Conservation (phyloP, 2,329 filamentous ascomycete genomes). For the Penicillium sp. region DNA sequence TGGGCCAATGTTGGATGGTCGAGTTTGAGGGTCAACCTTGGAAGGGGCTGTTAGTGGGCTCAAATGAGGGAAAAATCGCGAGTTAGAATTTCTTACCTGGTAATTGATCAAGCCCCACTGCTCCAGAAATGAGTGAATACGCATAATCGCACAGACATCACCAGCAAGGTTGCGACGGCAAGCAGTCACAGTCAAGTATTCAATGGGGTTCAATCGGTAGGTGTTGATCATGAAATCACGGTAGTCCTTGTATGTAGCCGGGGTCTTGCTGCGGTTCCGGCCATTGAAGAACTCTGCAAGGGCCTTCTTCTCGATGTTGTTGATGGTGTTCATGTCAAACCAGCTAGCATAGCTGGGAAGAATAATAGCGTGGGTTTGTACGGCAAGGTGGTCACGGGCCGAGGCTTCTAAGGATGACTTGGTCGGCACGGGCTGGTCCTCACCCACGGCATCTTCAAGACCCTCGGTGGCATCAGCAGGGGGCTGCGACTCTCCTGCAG, state of each 20-base stretch:
- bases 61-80: background rate
- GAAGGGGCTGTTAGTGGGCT: conserved; percentile 28
- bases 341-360: conserved; percentile 96
- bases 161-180: conserved; percentile 93
- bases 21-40: conserved; percentile 92
- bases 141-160: conserved; percentile 98
- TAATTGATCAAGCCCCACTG: conserved; percentile 99
- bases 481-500: conserved; percentile 46
- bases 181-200: conserved; percentile 95
- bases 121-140: conserved; percentile 94
- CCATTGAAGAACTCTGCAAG: conserved; percentile 98
- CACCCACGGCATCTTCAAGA: conserved; percentile 41
- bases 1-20: conserved; percentile 91
- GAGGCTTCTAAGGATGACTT: conserved; percentile 82
- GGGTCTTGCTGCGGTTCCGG: conserved; percentile 96
- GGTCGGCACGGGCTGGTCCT: conserved; percentile 62
- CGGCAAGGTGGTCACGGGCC: conserved; percentile 86
- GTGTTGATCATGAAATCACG: conserved; percentile 99
- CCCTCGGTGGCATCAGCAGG: conserved; percentile 46
- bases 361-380: conserved; percentile 93
- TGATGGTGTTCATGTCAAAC: conserved; percentile 97
- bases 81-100: conserved; percentile 63
- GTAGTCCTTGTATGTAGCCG: conserved; percentile 97
- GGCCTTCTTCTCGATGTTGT: conserved; percentile 89
- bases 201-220: conserved; percentile 90